phyloP scores from a whole-genome alignment of 495 filamentous ascomycete genomes.

The Neurospora sp. region DNA sequence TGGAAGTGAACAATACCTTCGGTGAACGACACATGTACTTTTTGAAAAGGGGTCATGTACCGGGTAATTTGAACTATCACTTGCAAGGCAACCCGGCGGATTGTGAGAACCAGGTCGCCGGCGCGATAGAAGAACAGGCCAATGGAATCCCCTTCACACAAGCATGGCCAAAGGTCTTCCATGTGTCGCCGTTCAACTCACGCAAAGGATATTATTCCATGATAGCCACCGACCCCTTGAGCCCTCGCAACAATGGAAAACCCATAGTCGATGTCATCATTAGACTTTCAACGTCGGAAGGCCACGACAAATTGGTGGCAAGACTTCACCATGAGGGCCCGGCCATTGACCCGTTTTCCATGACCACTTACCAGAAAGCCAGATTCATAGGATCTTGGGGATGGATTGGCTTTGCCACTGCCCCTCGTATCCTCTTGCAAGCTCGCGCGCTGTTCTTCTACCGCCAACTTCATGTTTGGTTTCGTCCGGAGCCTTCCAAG shows the following conservation, averaged over 20 bases:
- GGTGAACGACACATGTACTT: conserved; percentile 59
- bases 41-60: conserved; percentile 25
- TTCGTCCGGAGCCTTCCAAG: conserved; percentile 43
- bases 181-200: conserved; percentile 66
- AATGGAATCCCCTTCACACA: conserved; percentile 27
- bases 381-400: conserved; percentile 46
- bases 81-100: not conserved
- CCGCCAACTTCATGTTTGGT: conserved; percentile 46
- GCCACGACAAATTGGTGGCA: conserved; percentile 45
- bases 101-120: conserved; percentile 2
- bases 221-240: conserved; percentile 44
- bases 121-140: not conserved
- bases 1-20: conserved; percentile 76
- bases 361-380: conserved; percentile 29
- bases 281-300: conserved; percentile 44
- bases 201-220: conserved; percentile 51
- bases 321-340: conserved; percentile 36
- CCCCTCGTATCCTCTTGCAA: conserved; percentile 50
- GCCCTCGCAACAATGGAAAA: conserved; percentile 19
- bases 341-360: conserved; percentile 37
- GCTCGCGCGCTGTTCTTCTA: conserved; percentile 43
- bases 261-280: conserved; percentile 44
- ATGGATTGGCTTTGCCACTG: conserved; percentile 54
- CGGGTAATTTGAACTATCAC: not conserved
- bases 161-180: conserved; percentile 58